Conservation (phyloP, 306 rosid genomes). For the Dryas alaskensis region DNA sequence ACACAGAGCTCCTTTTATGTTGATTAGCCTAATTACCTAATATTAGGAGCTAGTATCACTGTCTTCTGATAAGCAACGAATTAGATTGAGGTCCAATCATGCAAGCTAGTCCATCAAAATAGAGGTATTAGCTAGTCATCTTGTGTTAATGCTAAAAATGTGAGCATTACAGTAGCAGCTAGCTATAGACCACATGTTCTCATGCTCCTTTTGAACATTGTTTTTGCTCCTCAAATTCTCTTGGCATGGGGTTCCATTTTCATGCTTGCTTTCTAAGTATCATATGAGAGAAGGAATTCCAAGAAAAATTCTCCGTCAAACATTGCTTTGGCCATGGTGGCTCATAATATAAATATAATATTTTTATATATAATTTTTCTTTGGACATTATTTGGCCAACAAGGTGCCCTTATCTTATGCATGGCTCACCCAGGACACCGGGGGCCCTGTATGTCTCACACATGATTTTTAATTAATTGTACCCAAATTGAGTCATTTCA, state of each 20-base stretch:
- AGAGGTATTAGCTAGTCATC: not conserved
- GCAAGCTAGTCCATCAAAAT: not conserved
- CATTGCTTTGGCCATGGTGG: not conserved
- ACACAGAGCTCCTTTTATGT: not conserved
- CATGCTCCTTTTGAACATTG: not conserved
- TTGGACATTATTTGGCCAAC: slow-evolving; percentile 17
- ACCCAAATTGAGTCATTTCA: not conserved
- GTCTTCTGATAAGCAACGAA: not conserved
- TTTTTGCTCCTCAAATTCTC: not conserved
- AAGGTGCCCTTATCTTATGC: slow-evolving; percentile 6
- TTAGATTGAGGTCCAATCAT: not conserved
- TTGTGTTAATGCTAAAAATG: not conserved
- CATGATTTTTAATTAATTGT: not conserved
- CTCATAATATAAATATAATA: not conserved
- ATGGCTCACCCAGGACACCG: not conserved
- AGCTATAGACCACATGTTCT: not conserved
- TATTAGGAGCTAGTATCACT: not conserved
- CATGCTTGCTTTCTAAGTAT: not conserved
- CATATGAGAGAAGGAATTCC: no score
- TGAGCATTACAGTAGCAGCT: not conserved
- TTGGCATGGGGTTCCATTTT: not conserved
- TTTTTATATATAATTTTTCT: not conserved
- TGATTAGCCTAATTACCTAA: not conserved
- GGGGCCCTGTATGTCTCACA: not conserved
- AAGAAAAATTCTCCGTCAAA: no score